phyloP scores from a whole-genome alignment of 1,284 basidiomycete genomes.

The Leccinum subrobustum region DNA sequence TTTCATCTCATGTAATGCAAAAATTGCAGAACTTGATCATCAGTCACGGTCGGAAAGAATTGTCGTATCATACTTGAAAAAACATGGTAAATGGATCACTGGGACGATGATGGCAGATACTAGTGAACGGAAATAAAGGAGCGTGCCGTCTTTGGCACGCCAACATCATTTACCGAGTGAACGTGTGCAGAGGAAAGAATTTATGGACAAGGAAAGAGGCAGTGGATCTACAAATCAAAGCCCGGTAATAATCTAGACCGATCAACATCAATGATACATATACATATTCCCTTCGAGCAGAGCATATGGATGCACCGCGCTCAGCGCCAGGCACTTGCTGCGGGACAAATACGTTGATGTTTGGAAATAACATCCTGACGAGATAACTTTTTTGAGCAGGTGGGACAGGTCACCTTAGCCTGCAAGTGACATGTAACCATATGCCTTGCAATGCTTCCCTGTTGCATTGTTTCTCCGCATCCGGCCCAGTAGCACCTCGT shows the following conservation, averaged over 20 bases:
- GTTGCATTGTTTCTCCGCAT: conserved; percentile 27
- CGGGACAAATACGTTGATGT: conserved; percentile 28
- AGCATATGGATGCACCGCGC: neutral
- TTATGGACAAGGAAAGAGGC: neutral
- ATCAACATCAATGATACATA: neutral
- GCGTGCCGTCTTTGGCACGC: conserved; percentile 3
- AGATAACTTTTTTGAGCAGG: conserved; percentile 31
- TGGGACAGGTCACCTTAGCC: conserved; percentile 30
- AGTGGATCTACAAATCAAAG: conserved; percentile 1
- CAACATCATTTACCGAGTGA: neutral
- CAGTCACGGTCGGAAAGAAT: neutral
- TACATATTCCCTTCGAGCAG: neutral
- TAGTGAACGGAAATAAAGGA: neutral
- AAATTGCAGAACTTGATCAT: neutral
- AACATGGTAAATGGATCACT: conserved; percentile 3
- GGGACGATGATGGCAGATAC: neutral
- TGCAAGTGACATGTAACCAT: conserved; percentile 31
- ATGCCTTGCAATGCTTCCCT: conserved; percentile 33
- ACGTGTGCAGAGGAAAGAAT: neutral
- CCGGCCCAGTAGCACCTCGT: conserved; percentile 22
- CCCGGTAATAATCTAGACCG: neutral
- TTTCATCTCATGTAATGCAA: neutral
- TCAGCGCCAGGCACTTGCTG: conserved; percentile 18
- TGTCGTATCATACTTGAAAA: neutral
- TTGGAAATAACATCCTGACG: conserved; percentile 31